These are phyloP conservation scores for Lodderomyces metapsilosis DNA, from an alignment of 1,139 yeast species.

Conservation along the genomic window DNA sequence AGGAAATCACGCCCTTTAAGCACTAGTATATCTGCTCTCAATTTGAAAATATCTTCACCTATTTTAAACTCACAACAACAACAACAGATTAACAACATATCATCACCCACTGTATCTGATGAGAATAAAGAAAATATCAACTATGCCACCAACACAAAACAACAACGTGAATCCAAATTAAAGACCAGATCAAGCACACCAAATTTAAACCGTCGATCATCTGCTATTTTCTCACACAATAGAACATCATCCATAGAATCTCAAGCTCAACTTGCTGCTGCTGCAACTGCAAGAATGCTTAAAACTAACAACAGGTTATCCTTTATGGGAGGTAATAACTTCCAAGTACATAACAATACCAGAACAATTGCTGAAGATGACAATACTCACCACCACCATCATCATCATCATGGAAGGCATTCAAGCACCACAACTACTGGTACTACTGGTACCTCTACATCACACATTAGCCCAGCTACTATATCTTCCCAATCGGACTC, in stretches of 20 bases:
- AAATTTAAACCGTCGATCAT: conserved; percentile 14
- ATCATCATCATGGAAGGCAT: not conserved
- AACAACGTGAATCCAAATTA: conserved; percentile 17
- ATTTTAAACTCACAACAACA: conserved; percentile 3
- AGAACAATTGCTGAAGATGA: not conserved
- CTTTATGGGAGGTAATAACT: not conserved
- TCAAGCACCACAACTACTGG: not conserved
- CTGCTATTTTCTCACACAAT: conserved; percentile 8
- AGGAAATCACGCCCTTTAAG: conserved; percentile 13
- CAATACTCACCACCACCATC: no score
- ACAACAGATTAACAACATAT: not conserved
- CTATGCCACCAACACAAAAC: no score
- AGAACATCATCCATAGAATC: no score
- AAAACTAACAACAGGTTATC: not conserved
- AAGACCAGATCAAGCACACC: conserved; percentile 26
- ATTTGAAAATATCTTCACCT: conserved; percentile 9
- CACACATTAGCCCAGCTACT: conserved; percentile 8
- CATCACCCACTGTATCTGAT: not conserved
- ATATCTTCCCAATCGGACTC: conserved; percentile 16
- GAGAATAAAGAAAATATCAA: not conserved
- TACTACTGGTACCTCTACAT: not conserved
- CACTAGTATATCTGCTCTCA: conserved; percentile 11
- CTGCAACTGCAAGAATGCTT: conserved; percentile 7
- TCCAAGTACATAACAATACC: not conserved
- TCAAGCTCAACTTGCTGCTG: no score